Conservation (phyloP, 768 basidiomycete species). For the Rhizopogon vesiculosus region DNA sequence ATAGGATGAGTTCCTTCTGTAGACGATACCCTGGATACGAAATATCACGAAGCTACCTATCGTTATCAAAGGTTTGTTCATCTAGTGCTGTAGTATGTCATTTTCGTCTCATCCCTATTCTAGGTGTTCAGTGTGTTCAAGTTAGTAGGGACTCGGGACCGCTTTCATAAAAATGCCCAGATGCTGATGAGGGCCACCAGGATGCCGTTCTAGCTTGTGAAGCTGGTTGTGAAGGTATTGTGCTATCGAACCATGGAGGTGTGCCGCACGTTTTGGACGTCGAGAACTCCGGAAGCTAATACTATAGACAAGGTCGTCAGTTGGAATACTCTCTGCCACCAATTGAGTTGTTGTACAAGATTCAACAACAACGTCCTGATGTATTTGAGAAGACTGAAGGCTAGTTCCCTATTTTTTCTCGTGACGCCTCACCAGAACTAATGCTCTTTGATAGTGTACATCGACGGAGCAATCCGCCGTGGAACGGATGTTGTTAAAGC, state of each 20-base stretch:
- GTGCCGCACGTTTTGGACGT: conserved; percentile 5
- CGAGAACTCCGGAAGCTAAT: neutral
- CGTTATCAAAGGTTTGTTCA: conserved; percentile 59
- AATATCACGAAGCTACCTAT: conserved; percentile 67
- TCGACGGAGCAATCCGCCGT: conserved; percentile 73
- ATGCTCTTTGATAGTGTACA: conserved; percentile 52
- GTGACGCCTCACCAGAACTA: conserved; percentile 1
- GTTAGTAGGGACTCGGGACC: conserved; percentile 25
- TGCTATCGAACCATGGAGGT: conserved; percentile 92
- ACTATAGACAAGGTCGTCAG: conserved; percentile 50
- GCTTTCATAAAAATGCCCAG: neutral
- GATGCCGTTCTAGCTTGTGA: conserved; percentile 85
- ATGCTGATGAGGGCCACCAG: conserved; percentile 31
- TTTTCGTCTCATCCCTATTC: conserved; percentile 5
- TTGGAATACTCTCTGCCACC: conserved; percentile 78
- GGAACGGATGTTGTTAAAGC: conserved; percentile 92
- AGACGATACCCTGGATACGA: conserved; percentile 78
- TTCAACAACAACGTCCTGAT: conserved; percentile 71
- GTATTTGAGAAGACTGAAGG: conserved; percentile 72
- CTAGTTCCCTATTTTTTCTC: conserved; percentile 12
- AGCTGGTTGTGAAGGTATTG: conserved; percentile 81
- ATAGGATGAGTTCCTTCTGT: neutral
- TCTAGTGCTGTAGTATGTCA: neutral
- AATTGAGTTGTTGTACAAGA: conserved; percentile 69
- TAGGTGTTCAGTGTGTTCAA: conserved; percentile 73